Evolutionary conservation across 2,329 filamentous ascomycete species (phyloP).

Genomic region (Chaetothyriales sp.): DNA sequence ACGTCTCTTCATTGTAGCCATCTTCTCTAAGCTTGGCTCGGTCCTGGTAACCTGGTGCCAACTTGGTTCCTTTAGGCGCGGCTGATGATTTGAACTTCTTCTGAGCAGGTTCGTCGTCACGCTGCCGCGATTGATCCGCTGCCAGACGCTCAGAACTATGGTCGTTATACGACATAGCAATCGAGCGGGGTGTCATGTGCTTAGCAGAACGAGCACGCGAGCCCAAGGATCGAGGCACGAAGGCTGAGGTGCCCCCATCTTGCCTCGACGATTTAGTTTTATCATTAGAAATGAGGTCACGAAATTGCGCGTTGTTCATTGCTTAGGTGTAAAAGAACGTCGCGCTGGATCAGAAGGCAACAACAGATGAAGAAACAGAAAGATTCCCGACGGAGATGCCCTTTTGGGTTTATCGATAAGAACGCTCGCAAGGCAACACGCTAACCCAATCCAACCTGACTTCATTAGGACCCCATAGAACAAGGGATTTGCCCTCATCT

Average conservation of each 20-base stretch:
- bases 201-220: constrained; percentile 69
- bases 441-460: too few relatives aligned
- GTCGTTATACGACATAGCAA: constrained; percentile 37
- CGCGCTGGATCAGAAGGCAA: background rate
- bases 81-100: constrained; percentile 65
- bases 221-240: constrained; percentile 47
- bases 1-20: constrained; percentile 38
- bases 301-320: constrained; percentile 96
- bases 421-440: too few relatives aligned
- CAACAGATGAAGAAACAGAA: background rate
- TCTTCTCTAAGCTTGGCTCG: constrained; percentile 53
- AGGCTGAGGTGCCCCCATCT: constrained; percentile 32
- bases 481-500: too few relatives aligned
- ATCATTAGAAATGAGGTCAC: constrained; percentile 50
- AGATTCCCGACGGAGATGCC: background rate
- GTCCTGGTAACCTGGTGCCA: constrained; percentile 72
- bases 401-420: background rate
- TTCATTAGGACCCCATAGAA: too few relatives aligned
- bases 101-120: constrained; percentile 38
- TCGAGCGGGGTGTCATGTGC: constrained; percentile 77
- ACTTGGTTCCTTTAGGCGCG: constrained; percentile 67
- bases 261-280: constrained; percentile 1
- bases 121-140: constrained; percentile 53
- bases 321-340: background rate
- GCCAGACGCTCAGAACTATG: constrained; percentile 73